A percentile compares a stretch with the other conserved stretches of the same genome.
phyloP scores from a whole-genome alignment of 768 basidiomycete species.

The Lanmaoa pseudosensibilis region DNA sequence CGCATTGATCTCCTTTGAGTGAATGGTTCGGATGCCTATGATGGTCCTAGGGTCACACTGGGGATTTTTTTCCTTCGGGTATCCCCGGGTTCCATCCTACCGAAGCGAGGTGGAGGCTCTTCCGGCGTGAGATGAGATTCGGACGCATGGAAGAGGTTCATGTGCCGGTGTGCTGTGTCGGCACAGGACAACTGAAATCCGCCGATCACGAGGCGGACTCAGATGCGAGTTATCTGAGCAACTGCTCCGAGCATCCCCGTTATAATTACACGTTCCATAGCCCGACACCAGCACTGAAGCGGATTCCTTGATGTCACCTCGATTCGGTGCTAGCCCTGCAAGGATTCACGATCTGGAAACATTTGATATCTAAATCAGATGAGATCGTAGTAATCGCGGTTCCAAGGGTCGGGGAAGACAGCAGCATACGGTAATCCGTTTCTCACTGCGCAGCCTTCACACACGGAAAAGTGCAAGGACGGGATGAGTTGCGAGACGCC shows the following conservation, averaged over 20 bases:
- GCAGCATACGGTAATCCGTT: background rate
- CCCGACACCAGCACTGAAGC: background rate
- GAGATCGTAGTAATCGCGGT: constrained; percentile 2
- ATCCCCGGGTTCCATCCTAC: constrained; percentile 16
- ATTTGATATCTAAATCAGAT: background rate
- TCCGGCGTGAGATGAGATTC: background rate
- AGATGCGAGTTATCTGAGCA: background rate
- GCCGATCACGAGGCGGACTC: background rate
- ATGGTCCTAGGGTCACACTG: background rate
- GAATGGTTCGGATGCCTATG: background rate
- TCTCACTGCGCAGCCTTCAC: constrained; percentile 14
- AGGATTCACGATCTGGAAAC: constrained; percentile 2
- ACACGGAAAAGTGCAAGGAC: constrained; percentile 1
- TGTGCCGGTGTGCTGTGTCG: background rate
- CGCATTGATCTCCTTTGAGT: background rate
- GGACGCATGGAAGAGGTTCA: background rate
- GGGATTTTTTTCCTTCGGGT: constrained; percentile 7
- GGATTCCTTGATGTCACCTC: constrained; percentile 8
- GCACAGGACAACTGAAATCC: background rate
- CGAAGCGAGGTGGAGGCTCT: constrained; percentile 10
- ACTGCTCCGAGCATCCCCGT: constrained; percentile 7
- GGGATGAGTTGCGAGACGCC: background rate
- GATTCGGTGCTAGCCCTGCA: constrained; percentile 7
- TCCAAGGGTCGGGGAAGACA: background rate
- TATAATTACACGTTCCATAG: background rate